A percentile compares a stretch with the other conserved stretches of the same genome.
Evolutionary conservation across 305 asterid species (phyloP).

Genomic region (Solanum hybrid): DNA sequence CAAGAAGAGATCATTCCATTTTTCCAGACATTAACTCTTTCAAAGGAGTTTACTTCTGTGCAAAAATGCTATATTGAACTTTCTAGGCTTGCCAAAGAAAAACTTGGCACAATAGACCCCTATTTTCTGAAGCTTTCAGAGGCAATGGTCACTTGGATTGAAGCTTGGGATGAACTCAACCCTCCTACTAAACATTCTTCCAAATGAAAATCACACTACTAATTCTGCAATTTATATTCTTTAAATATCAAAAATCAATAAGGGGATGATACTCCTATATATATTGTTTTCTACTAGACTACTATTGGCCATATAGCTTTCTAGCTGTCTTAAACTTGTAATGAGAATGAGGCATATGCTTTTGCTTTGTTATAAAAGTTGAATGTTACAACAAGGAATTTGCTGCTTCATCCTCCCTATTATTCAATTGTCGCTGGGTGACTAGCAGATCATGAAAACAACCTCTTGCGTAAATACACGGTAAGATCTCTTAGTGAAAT

Average conservation of each 20-base stretch:
- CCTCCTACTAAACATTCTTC: conserved; percentile 15
- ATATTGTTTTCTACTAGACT: background rate
- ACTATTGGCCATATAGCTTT: background rate
- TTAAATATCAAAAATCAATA: background rate
- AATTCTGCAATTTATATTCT: background rate
- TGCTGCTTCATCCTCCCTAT: background rate
- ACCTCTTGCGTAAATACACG: background rate
- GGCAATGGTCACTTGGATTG: conserved; percentile 14
- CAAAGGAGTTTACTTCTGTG: conserved; percentile 14
- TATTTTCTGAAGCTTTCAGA: conserved; percentile 44
- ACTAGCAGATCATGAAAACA: background rate
- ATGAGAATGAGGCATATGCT: background rate
- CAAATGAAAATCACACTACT: background rate
- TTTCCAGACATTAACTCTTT: too few species aligned
- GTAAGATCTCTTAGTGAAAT: background rate
- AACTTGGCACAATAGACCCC: conserved; percentile 33
- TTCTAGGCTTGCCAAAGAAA: conserved; percentile 37
- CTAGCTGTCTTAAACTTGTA: background rate
- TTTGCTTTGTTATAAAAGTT: background rate
- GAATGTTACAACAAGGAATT: background rate
- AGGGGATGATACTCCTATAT: background rate
- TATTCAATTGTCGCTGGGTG: background rate
- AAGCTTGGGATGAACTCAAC: conserved; percentile 54
- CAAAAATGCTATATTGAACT: conserved; percentile 47
- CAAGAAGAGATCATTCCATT: background rate